Conservation (phyloP, 2,329 filamentous ascomycete species). For the Epichloe aotearoae region DNA sequence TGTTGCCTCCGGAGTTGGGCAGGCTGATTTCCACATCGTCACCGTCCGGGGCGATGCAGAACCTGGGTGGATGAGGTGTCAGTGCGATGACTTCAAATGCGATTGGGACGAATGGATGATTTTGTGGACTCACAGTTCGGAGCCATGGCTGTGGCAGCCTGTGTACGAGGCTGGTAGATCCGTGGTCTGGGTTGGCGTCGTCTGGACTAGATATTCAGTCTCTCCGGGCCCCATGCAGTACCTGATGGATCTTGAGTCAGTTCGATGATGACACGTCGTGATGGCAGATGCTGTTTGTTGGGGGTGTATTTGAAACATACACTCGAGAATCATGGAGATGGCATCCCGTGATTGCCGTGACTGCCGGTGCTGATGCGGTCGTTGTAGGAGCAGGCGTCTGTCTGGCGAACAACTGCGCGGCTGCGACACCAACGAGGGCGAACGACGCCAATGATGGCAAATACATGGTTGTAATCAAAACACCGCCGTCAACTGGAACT, state of each 20-base stretch:
- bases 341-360: constrained; percentile 27
- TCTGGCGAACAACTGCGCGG: constrained; percentile 15
- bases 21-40: constrained; percentile 45
- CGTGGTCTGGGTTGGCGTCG: constrained; percentile 39
- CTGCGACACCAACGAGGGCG: constrained; percentile 4
- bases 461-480: background rate
- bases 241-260: constrained; percentile 14
- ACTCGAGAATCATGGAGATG: constrained; percentile 27
- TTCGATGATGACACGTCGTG: background rate
- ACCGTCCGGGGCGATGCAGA: constrained; percentile 45
- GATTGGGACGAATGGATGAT: background rate
- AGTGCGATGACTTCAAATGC: constrained; percentile 4
- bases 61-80: constrained; percentile 27
- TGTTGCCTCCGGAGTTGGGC: constrained; percentile 12
- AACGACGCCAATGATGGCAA: background rate
- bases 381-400: constrained; percentile 19
- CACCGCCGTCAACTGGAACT: background rate
- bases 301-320: constrained; percentile 13
- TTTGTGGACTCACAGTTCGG: constrained; percentile 32
- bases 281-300: background rate
- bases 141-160: constrained; percentile 49
- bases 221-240: constrained; percentile 28
- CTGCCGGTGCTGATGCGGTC: constrained; percentile 10
- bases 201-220: constrained; percentile 29
- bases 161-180: constrained; percentile 48